phyloP scores from a whole-genome alignment of 306 rosid genomes.

The Urtica urens region DNA sequence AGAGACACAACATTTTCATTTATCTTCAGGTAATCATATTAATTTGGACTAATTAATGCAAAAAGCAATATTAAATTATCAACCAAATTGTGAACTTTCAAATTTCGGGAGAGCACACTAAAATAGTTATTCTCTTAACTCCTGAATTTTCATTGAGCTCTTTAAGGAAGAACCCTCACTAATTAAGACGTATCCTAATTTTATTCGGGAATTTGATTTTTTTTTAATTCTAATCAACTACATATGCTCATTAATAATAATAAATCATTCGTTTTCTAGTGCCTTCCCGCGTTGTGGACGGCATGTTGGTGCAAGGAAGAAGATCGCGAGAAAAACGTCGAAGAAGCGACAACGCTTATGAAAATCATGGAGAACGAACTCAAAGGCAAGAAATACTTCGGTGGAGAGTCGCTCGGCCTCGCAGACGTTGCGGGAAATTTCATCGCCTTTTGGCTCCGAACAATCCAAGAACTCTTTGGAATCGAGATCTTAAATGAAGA shows the following conservation, averaged over 20 bases:
- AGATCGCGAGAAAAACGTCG: constrained; percentile 21
- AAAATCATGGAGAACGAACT: constrained; percentile 40
- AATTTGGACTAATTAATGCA: no score
- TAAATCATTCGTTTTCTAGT: constrained; percentile 10
- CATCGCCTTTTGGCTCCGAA: constrained; percentile 37
- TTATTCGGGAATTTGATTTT: background rate
- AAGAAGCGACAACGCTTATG: constrained; percentile 24
- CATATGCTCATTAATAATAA: background rate
- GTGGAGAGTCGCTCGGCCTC: constrained; percentile 37
- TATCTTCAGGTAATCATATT: no score
- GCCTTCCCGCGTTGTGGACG: constrained; percentile 8
- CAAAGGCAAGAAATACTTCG: constrained; percentile 37
- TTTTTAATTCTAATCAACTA: background rate
- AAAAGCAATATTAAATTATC: no score
- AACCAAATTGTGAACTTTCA: no score
- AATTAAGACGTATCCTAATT: background rate
- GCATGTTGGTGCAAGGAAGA: constrained; percentile 18
- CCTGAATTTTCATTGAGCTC: background rate
- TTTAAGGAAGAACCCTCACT: background rate
- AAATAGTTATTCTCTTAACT: no score
- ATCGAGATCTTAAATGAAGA: constrained; percentile 21
- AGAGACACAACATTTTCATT: no score
- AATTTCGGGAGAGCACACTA: no score
- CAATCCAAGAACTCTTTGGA: constrained; percentile 28
- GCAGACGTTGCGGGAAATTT: constrained; percentile 35